These are phyloP conservation scores for Golubevia sp. DNA, from an alignment of 1,284 basidiomycete genomes.

Conservation along the genomic window DNA sequence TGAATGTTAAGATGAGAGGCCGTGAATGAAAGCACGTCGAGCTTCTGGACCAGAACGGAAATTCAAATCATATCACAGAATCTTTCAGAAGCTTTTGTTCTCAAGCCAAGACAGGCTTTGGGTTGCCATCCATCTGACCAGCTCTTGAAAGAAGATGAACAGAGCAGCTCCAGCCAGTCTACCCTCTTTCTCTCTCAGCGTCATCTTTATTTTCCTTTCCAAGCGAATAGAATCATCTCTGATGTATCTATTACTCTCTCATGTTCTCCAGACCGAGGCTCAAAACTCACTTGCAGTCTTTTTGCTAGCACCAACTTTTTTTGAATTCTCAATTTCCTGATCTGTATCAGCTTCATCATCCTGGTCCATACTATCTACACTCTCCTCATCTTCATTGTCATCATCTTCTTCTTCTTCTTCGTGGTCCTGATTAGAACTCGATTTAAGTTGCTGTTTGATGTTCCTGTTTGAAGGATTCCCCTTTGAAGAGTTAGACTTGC, in stretches of 20 bases:
- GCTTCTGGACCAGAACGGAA: no score
- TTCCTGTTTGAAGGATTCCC: constrained; percentile 9
- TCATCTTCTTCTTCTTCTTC: constrained; percentile 11
- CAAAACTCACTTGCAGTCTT: constrained; percentile 38
- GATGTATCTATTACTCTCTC: not conserved
- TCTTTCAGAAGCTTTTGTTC: no score
- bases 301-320: constrained; percentile 31
- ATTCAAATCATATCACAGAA: no score
- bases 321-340: constrained; percentile 41
- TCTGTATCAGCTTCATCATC: constrained; percentile 26
- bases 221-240: no score
- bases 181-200: no score
- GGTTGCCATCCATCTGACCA: no score
- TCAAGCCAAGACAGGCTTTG: no score
- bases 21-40: no score
- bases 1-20: not conserved
- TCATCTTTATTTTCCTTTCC: no score
- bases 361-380: constrained; percentile 13
- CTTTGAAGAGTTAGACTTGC: constrained; percentile 28
- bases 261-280: no score
- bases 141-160: no score
- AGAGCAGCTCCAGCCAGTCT: no score
- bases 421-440: constrained; percentile 5
- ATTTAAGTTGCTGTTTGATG: constrained; percentile 11
- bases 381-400: constrained; percentile 12